Conservation (phyloP, 2,329 filamentous ascomycete genomes). For the Aspergillus felis region DNA sequence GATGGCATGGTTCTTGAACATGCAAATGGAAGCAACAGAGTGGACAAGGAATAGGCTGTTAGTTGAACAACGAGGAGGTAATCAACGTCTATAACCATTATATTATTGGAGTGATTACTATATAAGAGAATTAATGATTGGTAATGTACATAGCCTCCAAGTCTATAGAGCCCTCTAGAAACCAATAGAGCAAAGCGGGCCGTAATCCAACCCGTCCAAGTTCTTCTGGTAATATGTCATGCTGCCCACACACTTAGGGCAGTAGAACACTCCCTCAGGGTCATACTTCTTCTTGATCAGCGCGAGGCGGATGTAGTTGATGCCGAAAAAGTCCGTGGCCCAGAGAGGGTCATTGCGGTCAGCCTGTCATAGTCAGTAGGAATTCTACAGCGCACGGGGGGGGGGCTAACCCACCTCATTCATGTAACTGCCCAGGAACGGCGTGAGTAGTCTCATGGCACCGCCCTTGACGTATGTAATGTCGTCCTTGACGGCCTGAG, state of each 20-base stretch:
- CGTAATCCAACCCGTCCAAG: slow-evolving; percentile 1
- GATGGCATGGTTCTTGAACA: too few relatives aligned
- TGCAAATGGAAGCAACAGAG: too few relatives aligned
- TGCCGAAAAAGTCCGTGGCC: slow-evolving; percentile 11
- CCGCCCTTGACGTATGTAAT: slow-evolving; percentile 28
- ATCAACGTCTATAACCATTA: neutral
- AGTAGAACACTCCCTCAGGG: slow-evolving; percentile 11
- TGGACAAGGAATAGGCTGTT: too few relatives aligned
- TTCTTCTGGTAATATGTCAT: neutral
- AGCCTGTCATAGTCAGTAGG: slow-evolving; percentile 3
- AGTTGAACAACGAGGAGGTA: neutral
- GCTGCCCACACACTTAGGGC: slow-evolving; percentile 14
- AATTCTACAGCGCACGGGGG: neutral
- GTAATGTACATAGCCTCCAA: neutral
- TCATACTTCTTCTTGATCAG: slow-evolving; percentile 14
- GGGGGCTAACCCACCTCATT: slow-evolving; percentile 24
- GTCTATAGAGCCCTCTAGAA: slow-evolving; percentile 10
- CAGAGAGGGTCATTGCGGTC: slow-evolving; percentile 15
- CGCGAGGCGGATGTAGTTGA: slow-evolving; percentile 4
- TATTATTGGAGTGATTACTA: neutral
- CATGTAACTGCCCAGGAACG: slow-evolving; percentile 33
- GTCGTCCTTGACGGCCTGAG: slow-evolving; percentile 22
- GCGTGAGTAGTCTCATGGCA: slow-evolving; percentile 30
- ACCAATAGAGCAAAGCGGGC: slow-evolving; percentile 6
- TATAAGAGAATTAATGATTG: neutral